Evolutionary conservation across 306 rosid species (phyloP).

Genomic region (Rubus parviflorus): DNA sequence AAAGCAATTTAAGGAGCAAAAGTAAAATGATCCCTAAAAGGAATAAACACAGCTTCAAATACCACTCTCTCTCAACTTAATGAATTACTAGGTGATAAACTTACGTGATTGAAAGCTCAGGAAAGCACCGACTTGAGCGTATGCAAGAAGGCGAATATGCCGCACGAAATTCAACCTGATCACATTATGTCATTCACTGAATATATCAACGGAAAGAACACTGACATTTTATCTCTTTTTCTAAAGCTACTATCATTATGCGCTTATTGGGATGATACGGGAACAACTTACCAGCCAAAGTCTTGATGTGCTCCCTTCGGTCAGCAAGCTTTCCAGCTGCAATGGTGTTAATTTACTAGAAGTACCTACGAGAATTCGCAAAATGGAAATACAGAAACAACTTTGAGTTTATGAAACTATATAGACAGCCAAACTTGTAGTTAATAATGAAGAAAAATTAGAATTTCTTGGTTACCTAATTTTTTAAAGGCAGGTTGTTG

Average conservation of each 20-base stretch:
- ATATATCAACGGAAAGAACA: neutral
- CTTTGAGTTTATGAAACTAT: constrained; percentile 23
- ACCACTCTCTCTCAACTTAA: neutral
- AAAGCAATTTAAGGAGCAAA: neutral
- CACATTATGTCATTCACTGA: constrained; percentile 16
- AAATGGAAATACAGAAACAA: constrained; percentile 11
- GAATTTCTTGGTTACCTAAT: constrained; percentile 49
- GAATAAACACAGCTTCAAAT: neutral
- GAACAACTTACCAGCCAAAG: constrained; percentile 71
- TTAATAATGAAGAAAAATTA: neutral
- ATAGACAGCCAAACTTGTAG: neutral
- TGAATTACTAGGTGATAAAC: constrained; percentile 33
- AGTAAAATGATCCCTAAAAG: neutral
- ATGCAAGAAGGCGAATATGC: constrained; percentile 68
- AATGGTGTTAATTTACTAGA: constrained; percentile 76
- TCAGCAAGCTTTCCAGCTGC: constrained; percentile 81
- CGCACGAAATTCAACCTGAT: constrained; percentile 74
- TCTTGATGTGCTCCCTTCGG: constrained; percentile 77
- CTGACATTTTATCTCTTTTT: neutral
- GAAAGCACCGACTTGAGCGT: constrained; percentile 70
- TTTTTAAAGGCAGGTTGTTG: constrained; percentile 75
- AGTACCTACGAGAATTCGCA: constrained; percentile 45
- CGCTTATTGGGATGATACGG: too few species aligned
- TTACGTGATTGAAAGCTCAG: constrained; percentile 87
- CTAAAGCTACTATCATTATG: neutral